Evolutionary conservation across 371 early-diverging fungal genomes (phyloP).

Genomic region (Lichtheimia hyalospora): DNA sequence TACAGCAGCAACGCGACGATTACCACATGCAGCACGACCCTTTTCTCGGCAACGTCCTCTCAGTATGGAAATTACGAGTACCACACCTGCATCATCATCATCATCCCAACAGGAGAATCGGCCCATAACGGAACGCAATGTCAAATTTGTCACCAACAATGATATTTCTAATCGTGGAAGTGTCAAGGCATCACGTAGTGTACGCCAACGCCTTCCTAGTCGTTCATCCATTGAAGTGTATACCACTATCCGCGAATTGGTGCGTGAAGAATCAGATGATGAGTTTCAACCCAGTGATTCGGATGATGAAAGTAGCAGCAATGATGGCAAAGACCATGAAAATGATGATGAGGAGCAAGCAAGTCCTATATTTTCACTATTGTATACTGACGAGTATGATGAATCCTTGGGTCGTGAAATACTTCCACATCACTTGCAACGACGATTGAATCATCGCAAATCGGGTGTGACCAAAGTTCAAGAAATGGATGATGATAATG

Average conservation of each 20-base stretch:
- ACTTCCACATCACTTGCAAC: conserved; percentile 8
- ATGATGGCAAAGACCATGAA: conserved; percentile 3
- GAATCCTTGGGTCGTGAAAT: conserved; percentile 56
- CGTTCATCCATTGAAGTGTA: conserved; percentile 62
- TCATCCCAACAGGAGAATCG: conserved; percentile 3
- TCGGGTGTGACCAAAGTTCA: too few species aligned
- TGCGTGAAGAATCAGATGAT: conserved; percentile 59
- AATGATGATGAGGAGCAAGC: conserved; percentile 4
- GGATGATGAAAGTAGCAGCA: conserved; percentile 30
- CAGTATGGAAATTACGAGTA: neutral
- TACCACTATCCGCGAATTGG: conserved; percentile 56
- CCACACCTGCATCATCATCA: neutral
- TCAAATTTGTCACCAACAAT: neutral
- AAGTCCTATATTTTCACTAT: conserved; percentile 50
- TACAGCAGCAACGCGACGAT: conserved; percentile 1
- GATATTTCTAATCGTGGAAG: neutral
- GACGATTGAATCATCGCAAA: neutral
- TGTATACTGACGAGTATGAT: conserved; percentile 63
- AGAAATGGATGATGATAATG: neutral
- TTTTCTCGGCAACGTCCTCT: neutral
- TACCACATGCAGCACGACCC: neutral
- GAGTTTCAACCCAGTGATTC: conserved; percentile 40
- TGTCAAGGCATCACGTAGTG: conserved; percentile 12
- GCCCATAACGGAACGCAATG: conserved; percentile 1
- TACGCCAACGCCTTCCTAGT: conserved; percentile 39